These are phyloP conservation scores for Harrya chromipes DNA, from an alignment of 768 basidiomycete species.

Conservation along the genomic window DNA sequence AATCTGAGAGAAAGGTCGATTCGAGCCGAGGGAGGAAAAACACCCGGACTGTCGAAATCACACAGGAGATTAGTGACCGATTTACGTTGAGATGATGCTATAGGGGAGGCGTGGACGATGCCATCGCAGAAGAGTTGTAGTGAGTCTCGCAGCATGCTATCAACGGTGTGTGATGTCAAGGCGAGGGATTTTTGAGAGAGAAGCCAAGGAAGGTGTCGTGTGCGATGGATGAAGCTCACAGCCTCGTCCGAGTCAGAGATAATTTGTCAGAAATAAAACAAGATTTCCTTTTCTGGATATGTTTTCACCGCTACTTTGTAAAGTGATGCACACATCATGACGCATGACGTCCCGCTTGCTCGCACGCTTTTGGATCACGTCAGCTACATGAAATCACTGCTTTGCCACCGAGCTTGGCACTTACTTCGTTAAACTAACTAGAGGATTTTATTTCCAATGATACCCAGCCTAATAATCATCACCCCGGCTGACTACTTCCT, in stretches of 20 bases:
- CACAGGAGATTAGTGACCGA: slow-evolving; percentile 30
- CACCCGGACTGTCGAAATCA: slow-evolving; percentile 66
- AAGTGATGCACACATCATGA: background rate
- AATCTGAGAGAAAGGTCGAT: slow-evolving; percentile 66
- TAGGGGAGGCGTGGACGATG: slow-evolving; percentile 14
- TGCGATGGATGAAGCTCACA: too few relatives aligned
- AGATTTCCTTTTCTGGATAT: slow-evolving; percentile 23
- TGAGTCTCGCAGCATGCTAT: slow-evolving; percentile 26
- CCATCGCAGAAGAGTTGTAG: slow-evolving; percentile 16
- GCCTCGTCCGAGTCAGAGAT: background rate
- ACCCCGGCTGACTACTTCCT: slow-evolving; percentile 82
- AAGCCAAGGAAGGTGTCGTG: background rate
- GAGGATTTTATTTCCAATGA: slow-evolving; percentile 2
- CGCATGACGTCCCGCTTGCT: background rate
- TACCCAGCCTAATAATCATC: slow-evolving; percentile 61
- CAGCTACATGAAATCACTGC: background rate
- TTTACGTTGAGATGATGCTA: slow-evolving; percentile 10
- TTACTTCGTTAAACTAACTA: slow-evolving; percentile 3
- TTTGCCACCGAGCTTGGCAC: background rate
- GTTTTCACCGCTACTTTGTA: slow-evolving; percentile 3
- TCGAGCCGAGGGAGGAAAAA: slow-evolving; percentile 70
- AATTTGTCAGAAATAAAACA: background rate
- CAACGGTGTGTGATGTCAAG: background rate
- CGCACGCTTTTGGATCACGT: background rate
- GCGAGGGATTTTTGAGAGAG: background rate